phyloP scores from a whole-genome alignment of 2,329 filamentous ascomycete species.

The Aspergillus proliferans region DNA sequence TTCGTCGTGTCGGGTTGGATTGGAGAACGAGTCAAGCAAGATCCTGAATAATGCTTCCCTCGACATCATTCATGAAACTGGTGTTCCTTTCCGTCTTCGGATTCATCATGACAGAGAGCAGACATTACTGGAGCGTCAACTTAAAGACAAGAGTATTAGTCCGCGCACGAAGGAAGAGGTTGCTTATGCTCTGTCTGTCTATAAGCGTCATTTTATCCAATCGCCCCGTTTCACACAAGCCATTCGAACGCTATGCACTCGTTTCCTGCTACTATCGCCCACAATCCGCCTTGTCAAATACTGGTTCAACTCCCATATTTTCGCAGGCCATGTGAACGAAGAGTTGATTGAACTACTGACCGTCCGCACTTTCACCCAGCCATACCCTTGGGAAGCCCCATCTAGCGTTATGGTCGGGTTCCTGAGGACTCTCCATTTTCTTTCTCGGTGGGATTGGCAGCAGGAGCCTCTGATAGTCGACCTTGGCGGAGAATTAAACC shows the following conservation, averaged over 20 bases:
- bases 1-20: conserved; percentile 64
- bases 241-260: conserved; percentile 71
- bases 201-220: conserved; percentile 66
- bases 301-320: conserved; percentile 82
- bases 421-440: conserved; percentile 68
- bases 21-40: conserved; percentile 67
- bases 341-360: conserved; percentile 82
- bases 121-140: conserved; percentile 67
- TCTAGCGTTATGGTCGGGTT: conserved; percentile 75
- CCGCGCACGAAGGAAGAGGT: conserved; percentile 62
- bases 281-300: conserved; percentile 79
- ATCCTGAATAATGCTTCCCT: conserved; percentile 74
- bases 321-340: conserved; percentile 66
- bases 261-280: conserved; percentile 70
- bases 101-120: conserved; percentile 87
- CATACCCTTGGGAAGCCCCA: conserved; percentile 73
- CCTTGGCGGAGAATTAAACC: conserved; percentile 56
- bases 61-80: conserved; percentile 68
- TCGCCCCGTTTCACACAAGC: conserved; percentile 75
- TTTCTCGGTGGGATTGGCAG: conserved; percentile 90
- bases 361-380: conserved; percentile 69
- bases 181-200: conserved; percentile 61
- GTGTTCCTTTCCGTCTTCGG: conserved; percentile 72
- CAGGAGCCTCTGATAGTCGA: conserved; percentile 76
- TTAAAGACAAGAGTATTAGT: conserved; percentile 66